Percentiles rank a stretch among this genome's conserved stretches.
Evolutionary conservation across 148 eudicot species (phyloP).

Genomic region (Rhododendron mucronatum): DNA sequence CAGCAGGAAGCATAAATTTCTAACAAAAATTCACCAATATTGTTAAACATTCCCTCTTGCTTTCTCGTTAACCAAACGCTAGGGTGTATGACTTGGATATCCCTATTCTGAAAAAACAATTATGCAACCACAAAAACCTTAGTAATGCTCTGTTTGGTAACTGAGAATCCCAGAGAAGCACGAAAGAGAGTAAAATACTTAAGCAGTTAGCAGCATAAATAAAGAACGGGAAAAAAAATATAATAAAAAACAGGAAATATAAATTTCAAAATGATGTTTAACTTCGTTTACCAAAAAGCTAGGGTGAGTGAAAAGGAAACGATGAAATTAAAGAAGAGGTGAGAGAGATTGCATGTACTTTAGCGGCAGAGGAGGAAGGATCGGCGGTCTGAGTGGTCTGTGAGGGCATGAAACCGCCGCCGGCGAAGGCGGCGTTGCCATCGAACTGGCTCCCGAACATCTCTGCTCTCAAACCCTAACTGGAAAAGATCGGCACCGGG

Average conservation of each 20-base stretch:
- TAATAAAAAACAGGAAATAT: not conserved
- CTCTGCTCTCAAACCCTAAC: conserved; percentile 4
- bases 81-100: not conserved
- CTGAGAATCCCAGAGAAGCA: too few species aligned
- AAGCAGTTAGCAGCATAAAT: not conserved
- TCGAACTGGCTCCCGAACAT: conserved; percentile 45
- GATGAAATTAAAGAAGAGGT: not conserved
- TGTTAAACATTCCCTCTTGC: not conserved
- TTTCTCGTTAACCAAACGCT: not conserved
- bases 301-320: not conserved
- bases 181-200: not conserved
- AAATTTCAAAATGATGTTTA: not conserved
- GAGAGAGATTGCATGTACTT: conserved; percentile 24
- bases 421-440: conserved; percentile 59
- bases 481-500: not conserved
- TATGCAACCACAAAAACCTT: not conserved
- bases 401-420: conserved; percentile 83
- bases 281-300: not conserved
- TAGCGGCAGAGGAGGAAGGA: conserved; percentile 41
- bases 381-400: conserved; percentile 71
- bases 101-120: not conserved
- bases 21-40: not conserved
- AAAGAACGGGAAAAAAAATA: not conserved
- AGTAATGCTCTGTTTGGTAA: too few species aligned
- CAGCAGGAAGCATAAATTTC: not conserved